Base-by-base conservation (phyloP, 83 land plant species). In the Diphasiastrum complanatum region DNA sequence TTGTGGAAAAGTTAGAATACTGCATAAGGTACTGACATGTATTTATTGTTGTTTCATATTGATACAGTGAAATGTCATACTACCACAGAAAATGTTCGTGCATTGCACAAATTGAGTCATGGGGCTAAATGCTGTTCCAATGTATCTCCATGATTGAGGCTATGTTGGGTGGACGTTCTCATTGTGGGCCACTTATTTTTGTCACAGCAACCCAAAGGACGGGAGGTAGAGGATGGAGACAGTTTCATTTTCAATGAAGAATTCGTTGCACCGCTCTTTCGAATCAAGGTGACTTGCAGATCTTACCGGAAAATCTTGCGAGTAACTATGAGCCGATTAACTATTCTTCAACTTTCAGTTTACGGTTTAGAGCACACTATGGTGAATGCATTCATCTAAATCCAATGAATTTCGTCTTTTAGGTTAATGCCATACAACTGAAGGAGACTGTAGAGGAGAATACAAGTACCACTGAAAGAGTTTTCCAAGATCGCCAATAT, bases 401-500 rank as follows among this genome's bases (percentile, higher is more conserved):
- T 18, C 37, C 33, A 0, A 34, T 4, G 22, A 34, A 23, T 18
- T 0, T 41, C 29, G 8, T 28, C 47, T 35, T 23, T 1, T 66
- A 95, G 97, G 91, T 95, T 16, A 95, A 95, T 78, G 97, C 97
- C 1, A 95, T 95, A 11, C 99, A 95, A 60, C 77, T 95, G 87
- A 95, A 95, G 65, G 99, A 95, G 68, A 95, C 99, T 22, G 91
- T 87, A 12, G 99, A 95, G 60, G 99, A 95, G 63, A 95, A 90
- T 63, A 80, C 99, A 32, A 95, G 90, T 79, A 95, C 99, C 18
- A 95, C 99, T 16, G 99, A 95, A 54, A 78, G 99, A 76, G 99
- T 95, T n/a, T 95, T 90, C 73, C 99, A 95, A 61, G 99, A 95
- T 72, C 97, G 97, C 47, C 99, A 95, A 58, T 90, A 95, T 75